A percentile compares a stretch with the other conserved stretches of the same genome.
These are phyloP conservation scores for Firmiana major DNA, from an alignment of 345 rosid species.

Conservation along the genomic window DNA sequence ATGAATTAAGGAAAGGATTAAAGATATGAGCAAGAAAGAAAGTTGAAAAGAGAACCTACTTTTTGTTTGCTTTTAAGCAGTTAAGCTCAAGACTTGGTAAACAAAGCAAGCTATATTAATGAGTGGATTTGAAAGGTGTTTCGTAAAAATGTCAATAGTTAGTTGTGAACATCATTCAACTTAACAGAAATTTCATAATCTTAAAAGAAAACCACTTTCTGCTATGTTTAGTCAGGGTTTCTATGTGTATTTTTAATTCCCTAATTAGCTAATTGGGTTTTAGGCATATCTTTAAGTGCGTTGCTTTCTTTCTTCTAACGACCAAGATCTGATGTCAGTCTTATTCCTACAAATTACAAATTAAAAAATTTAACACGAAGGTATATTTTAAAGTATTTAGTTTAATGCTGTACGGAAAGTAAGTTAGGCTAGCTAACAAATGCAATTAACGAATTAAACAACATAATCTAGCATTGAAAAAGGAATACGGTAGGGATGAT, in stretches of 20 bases:
- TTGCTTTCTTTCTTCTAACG: neutral
- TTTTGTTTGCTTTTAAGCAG: slow-evolving; percentile 1
- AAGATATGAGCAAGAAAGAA: neutral
- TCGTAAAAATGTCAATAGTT: neutral
- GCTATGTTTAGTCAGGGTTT: neutral
- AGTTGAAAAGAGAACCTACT: neutral
- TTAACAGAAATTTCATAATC: neutral
- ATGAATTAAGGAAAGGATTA: neutral
- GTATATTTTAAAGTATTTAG: neutral
- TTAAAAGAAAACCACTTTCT: neutral
- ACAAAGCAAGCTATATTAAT: slow-evolving; percentile 1
- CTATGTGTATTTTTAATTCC: too few relatives aligned
- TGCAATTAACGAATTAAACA: neutral
- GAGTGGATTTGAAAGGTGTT: neutral
- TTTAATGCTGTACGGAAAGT: neutral
- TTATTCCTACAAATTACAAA: neutral
- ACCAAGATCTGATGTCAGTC: neutral
- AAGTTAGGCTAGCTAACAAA: neutral
- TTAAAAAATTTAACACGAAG: neutral
- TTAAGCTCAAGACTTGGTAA: neutral
- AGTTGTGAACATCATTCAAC: neutral
- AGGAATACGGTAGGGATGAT: too few relatives aligned
- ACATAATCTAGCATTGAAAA: neutral
- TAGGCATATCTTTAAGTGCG: neutral
- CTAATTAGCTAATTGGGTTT: neutral